Conservation (phyloP, 768 basidiomycete genomes). For the Coprinopsis sp. region DNA sequence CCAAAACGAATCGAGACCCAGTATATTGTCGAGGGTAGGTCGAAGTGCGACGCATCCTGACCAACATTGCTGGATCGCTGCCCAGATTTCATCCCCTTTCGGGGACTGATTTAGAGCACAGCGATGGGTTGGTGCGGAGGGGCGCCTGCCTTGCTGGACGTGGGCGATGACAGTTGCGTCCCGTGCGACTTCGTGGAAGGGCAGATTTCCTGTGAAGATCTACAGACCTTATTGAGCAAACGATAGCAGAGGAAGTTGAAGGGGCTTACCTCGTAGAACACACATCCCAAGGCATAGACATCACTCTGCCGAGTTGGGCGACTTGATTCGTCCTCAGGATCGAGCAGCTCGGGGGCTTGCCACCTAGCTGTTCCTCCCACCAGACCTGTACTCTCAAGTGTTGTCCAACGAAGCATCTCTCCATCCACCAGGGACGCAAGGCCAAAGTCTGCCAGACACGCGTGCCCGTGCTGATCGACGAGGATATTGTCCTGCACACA, state of each 20-base stretch:
- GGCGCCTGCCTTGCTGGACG: constrained; percentile 14
- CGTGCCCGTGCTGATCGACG: constrained; percentile 14
- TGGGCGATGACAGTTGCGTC: constrained; percentile 17
- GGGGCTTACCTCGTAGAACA: constrained; percentile 9
- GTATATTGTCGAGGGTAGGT: not conserved
- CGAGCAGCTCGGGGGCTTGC: constrained; percentile 11
- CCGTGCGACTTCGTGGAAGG: constrained; percentile 17
- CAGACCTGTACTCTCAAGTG: constrained; percentile 3
- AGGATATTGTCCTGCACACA: constrained; percentile 16
- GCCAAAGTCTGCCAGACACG: constrained; percentile 21
- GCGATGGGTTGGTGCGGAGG: constrained; percentile 1
- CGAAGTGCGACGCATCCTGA: not conserved
- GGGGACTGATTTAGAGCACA: not conserved
- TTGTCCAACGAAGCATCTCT: constrained; percentile 7
- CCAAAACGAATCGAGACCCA: not conserved
- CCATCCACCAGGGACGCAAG: constrained; percentile 13
- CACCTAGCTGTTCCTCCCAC: constrained; percentile 12
- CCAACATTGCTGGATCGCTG: not conserved
- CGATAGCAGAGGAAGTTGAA: not conserved
- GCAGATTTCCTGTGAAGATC: constrained; percentile 15
- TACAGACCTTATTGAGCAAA: not conserved
- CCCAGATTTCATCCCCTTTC: not conserved
- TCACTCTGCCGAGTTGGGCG: constrained; percentile 5
- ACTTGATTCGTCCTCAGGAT: constrained; percentile 6
- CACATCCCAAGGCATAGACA: constrained; percentile 12